Percentiles rank a stretch among this genome's conserved stretches.
These are phyloP conservation scores for Colletotrichum lindemuthianum DNA, from an alignment of 2,329 filamentous ascomycete species.

Conservation along the genomic window DNA sequence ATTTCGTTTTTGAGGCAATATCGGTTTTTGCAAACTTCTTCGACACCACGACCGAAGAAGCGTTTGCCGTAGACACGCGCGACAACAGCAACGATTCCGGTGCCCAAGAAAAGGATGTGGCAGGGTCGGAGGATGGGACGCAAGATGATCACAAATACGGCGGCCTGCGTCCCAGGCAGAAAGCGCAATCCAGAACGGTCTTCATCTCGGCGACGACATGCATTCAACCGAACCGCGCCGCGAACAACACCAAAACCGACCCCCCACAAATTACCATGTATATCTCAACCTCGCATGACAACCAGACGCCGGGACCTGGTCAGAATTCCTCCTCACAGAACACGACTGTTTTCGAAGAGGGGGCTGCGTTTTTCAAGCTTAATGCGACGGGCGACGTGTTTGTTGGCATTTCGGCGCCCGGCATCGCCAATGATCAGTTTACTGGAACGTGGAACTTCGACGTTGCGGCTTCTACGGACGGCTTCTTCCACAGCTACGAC, in stretches of 20 bases:
- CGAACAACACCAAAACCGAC: conserved; percentile 52
- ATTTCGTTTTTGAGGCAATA: conserved; percentile 71
- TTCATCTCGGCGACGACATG: conserved; percentile 92
- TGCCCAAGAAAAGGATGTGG: conserved; percentile 37
- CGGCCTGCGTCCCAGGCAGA: conserved; percentile 40
- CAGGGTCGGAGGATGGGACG: conserved; percentile 34
- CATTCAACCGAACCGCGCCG: conserved; percentile 71
- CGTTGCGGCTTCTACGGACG: conserved; percentile 84
- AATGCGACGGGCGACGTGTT: conserved; percentile 75
- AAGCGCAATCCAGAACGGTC: conserved; percentile 58
- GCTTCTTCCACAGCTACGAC: conserved; percentile 76
- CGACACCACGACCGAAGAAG: conserved; percentile 33
- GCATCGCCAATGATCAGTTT: conserved; percentile 66
- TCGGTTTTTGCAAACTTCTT: conserved; percentile 56
- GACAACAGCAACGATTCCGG: conserved; percentile 41
- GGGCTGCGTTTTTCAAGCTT: conserved; percentile 74
- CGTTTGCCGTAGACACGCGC: conserved; percentile 13
- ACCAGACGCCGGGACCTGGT: conserved; percentile 74
- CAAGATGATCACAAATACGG: conserved; percentile 33
- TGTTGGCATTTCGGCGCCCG: conserved; percentile 78
- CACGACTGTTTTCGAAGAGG: conserved; percentile 67
- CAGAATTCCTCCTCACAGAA: conserved; percentile 56
- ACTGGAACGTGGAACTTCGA: conserved; percentile 80
- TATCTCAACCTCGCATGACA: conserved; percentile 72
- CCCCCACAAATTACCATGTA: conserved; percentile 83